Conservation (phyloP, 2,329 filamentous ascomycete genomes). For the Fusarium concolor region DNA sequence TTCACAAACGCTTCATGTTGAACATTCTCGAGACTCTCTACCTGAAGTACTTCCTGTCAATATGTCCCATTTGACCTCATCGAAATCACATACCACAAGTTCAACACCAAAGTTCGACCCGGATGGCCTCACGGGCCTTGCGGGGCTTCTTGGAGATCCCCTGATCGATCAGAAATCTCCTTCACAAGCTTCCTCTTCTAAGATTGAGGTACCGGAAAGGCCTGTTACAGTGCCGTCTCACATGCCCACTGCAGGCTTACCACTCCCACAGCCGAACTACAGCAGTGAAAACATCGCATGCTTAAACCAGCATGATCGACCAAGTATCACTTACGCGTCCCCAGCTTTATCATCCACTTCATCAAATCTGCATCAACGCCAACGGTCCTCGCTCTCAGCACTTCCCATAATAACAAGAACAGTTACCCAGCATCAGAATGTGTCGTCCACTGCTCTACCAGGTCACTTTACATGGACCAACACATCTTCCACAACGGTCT, state of each 20-base stretch:
- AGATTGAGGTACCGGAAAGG: too few relatives aligned
- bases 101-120: background rate
- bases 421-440: background rate
- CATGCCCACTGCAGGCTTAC: background rate
- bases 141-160: constrained; percentile 20
- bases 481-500: constrained; percentile 16
- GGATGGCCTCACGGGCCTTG: constrained; percentile 11
- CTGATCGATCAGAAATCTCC: background rate
- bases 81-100: background rate
- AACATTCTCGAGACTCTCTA: constrained; percentile 2
- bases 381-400: background rate
- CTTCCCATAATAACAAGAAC: background rate
- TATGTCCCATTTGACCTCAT: background rate
- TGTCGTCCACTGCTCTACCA: background rate
- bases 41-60: constrained; percentile 25
- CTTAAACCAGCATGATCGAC: too few relatives aligned
- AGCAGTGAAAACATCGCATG: too few relatives aligned
- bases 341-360: too few relatives aligned
- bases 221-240: background rate
- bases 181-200: too few relatives aligned
- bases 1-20: constrained; percentile 4
- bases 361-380: background rate
- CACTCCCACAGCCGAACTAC: too few relatives aligned
- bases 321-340: too few relatives aligned
- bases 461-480: constrained; percentile 25